Percentiles rank a stretch among this genome's conserved stretches.
phyloP scores from a whole-genome alignment of 1,139 yeast species.

The Yamadazyma pseudoaaseri region DNA sequence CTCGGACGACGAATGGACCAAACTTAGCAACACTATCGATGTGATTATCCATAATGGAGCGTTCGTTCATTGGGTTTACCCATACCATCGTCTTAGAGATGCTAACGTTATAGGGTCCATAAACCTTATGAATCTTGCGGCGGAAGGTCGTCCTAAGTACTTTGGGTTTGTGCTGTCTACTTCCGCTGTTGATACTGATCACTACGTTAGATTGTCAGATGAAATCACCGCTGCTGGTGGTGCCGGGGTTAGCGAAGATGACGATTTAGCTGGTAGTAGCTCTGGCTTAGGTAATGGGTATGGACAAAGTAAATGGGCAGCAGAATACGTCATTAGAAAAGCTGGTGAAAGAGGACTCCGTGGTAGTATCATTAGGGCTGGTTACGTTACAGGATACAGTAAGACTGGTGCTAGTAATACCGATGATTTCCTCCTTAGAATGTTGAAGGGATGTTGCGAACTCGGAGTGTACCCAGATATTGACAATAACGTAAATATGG shows the following conservation, averaged over 20 bases:
- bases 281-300: constrained; percentile 86
- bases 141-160: constrained; percentile 77
- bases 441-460: constrained; percentile 92
- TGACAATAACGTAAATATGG: constrained; percentile 87
- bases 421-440: constrained; percentile 91
- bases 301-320: constrained; percentile 98
- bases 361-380: constrained; percentile 93
- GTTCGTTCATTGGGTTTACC: constrained; percentile 97
- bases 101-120: constrained; percentile 91
- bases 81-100: constrained; percentile 84
- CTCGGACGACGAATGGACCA: constrained; percentile 53
- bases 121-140: constrained; percentile 79
- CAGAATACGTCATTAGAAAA: constrained; percentile 80
- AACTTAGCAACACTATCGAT: constrained; percentile 62
- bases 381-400: constrained; percentile 89
- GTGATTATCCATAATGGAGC: constrained; percentile 96
- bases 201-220: constrained; percentile 78
- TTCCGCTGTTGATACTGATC: constrained; percentile 82
- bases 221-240: constrained; percentile 61
- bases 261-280: constrained; percentile 77
- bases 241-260: constrained; percentile 76
- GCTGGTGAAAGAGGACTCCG: constrained; percentile 87
- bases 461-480: constrained; percentile 85
- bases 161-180: constrained; percentile 95
- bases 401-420: constrained; percentile 86